Conservation (phyloP, 2,329 filamentous ascomycete genomes). For the Claviceps sp. region DNA sequence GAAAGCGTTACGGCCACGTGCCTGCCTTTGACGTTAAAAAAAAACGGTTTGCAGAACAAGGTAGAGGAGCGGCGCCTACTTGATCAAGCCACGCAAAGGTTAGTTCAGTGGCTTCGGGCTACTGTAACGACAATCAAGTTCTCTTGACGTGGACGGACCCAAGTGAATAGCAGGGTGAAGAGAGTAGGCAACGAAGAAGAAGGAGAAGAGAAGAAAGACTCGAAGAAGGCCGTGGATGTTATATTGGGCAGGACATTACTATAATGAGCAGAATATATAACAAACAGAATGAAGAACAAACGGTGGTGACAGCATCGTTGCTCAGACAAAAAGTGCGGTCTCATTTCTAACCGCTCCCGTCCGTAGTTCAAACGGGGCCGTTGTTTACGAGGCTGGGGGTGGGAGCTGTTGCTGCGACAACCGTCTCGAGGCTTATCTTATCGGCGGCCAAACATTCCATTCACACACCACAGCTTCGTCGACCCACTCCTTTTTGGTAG, state of each 20-base stretch:
- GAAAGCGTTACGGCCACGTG: no score
- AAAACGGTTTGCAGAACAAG: no score
- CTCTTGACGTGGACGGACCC: background rate
- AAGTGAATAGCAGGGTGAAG: background rate
- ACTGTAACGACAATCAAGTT: background rate
- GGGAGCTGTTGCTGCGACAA: conserved; percentile 12
- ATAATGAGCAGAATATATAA: background rate
- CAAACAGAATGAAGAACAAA: background rate
- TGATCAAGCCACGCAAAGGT: no score
- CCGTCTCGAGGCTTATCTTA: conserved; percentile 11
- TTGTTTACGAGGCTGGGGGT: conserved; percentile 13
- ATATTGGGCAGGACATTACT: background rate
- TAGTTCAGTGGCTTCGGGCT: no score
- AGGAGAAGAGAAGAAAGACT: background rate
- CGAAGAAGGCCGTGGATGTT: background rate
- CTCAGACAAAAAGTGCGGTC: background rate
- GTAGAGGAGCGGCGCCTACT: no score
- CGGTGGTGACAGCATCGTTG: background rate
- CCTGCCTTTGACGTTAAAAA: no score
- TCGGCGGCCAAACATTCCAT: background rate
- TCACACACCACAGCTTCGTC: no score
- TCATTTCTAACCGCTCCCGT: background rate
- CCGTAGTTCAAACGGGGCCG: background rate
- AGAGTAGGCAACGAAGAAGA: background rate
- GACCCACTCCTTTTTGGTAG: no score